A percentile compares a stretch with the other conserved stretches of the same genome.
Evolutionary conservation across 352 stramenopile species (phyloP).

Genomic region (Globisporangium cederbergense): DNA sequence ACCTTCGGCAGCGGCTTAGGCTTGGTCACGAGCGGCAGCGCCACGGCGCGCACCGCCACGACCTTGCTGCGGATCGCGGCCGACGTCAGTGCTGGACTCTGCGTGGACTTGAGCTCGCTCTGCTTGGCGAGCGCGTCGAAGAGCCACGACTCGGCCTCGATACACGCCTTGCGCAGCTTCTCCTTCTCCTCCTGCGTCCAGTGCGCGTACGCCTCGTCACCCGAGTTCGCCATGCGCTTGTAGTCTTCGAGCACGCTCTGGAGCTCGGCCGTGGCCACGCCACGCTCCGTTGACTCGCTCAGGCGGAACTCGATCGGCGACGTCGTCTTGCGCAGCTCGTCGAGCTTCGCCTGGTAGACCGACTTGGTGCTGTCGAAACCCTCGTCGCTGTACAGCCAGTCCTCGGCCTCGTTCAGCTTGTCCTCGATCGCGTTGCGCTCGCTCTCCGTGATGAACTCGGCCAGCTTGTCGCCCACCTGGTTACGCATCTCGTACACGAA

Average conservation of each 20-base stretch:
- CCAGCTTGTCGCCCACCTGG: slow-evolving; percentile 86
- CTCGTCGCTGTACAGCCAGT: slow-evolving; percentile 99
- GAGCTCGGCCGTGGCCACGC: slow-evolving; percentile 86
- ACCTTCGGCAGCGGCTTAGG: slow-evolving; percentile 89
- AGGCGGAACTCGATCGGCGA: slow-evolving; percentile 93
- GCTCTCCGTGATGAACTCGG: slow-evolving; percentile 84
- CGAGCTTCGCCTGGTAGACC: slow-evolving; percentile 95
- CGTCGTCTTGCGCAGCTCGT: slow-evolving; percentile 91
- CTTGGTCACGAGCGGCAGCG: slow-evolving; percentile 96
- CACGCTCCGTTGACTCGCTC: slow-evolving; percentile 88
- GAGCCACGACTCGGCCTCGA: slow-evolving; percentile 92
- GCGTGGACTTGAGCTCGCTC: slow-evolving; percentile 73
- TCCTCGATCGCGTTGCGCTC: slow-evolving; percentile 88
- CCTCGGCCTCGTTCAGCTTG: slow-evolving; percentile 91
- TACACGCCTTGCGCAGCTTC: slow-evolving; percentile 89
- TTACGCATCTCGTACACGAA: slow-evolving; percentile 99
- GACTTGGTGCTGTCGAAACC: slow-evolving; percentile 98
- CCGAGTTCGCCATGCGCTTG: slow-evolving; percentile 93
- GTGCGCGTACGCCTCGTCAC: slow-evolving; percentile 92
- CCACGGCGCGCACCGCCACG: slow-evolving; percentile 85
- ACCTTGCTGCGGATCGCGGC: slow-evolving; percentile 88
- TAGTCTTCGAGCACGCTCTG: slow-evolving; percentile 94
- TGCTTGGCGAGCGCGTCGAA: slow-evolving; percentile 97
- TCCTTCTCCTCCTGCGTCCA: slow-evolving; percentile 94
- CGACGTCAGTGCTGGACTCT: slow-evolving; percentile 91